These are phyloP conservation scores for Melanogaster broomeanus DNA, from an alignment of 768 basidiomycete genomes.

Conservation along the genomic window DNA sequence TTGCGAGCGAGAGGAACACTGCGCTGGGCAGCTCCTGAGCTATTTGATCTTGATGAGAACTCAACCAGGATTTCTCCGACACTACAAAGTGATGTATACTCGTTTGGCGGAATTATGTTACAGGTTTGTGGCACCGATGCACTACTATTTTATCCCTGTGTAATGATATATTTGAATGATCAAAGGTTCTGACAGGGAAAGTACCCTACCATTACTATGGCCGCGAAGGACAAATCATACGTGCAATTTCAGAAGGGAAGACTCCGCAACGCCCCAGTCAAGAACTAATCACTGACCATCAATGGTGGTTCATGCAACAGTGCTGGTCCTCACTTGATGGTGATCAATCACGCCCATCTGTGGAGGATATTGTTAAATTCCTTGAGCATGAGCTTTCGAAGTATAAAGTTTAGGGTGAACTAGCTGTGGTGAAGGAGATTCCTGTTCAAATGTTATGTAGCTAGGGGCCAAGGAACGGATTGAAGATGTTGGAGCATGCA, in stretches of 20 bases:
- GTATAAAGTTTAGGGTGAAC: too few species aligned
- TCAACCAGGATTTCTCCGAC: not conserved
- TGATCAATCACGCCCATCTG: too few species aligned
- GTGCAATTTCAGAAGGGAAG: not conserved
- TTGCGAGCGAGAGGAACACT: conserved; percentile 32
- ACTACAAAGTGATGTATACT: conserved; percentile 11
- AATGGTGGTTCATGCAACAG: conserved; percentile 5
- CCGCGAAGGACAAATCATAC: conserved; percentile 1
- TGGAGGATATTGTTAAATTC: too few species aligned
- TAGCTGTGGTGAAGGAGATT: too few species aligned
- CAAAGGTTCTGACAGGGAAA: not conserved
- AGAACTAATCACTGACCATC: not conserved
- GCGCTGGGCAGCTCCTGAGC: conserved; percentile 44
- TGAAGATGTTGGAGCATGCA: too few species aligned
- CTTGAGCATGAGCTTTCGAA: too few species aligned
- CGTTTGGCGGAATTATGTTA: conserved; percentile 32
- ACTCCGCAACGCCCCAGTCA: not conserved
- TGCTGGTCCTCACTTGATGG: not conserved
- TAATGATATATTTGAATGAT: not conserved
- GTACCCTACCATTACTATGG: conserved; percentile 1
- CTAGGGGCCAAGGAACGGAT: too few species aligned
- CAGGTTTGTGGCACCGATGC: conserved; percentile 8
- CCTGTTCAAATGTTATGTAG: too few species aligned
- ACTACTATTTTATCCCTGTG: not conserved
- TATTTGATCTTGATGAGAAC: conserved; percentile 32